phyloP scores from a whole-genome alignment of 1,284 basidiomycete genomes.

The Puccinia triticina region DNA sequence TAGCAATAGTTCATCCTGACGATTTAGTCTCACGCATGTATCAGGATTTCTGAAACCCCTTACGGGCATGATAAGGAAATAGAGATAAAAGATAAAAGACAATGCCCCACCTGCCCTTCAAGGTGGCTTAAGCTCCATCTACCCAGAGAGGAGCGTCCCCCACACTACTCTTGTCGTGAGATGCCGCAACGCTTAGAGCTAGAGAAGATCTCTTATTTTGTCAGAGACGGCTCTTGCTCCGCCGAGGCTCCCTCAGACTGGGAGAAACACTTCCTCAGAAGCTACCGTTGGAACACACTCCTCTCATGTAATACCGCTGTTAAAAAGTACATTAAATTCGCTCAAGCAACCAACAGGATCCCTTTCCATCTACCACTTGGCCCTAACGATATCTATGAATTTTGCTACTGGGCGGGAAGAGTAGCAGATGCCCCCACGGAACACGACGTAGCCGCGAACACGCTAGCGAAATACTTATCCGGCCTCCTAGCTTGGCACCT shows the following conservation, averaged over 20 bases:
- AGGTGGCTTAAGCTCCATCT: too few relatives aligned
- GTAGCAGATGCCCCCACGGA: neutral
- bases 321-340: neutral
- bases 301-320: neutral
- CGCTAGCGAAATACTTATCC: neutral
- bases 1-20: neutral
- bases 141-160: too few relatives aligned
- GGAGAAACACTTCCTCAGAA: neutral
- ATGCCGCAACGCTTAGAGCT: too few relatives aligned
- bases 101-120: too few relatives aligned
- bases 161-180: too few relatives aligned
- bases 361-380: neutral
- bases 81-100: too few relatives aligned
- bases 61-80: too few relatives aligned
- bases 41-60: neutral
- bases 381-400: conserved; percentile 10
- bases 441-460: neutral
- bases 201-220: too few relatives aligned
- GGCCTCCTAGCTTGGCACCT: neutral
- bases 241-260: neutral
- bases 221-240: too few relatives aligned
- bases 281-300: neutral
- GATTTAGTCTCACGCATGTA: neutral
- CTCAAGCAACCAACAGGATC: neutral
- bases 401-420: conserved; percentile 17